Base-by-base conservation (phyloP, 805 yeast genomes). In the Ogataea siamensis region DNA sequence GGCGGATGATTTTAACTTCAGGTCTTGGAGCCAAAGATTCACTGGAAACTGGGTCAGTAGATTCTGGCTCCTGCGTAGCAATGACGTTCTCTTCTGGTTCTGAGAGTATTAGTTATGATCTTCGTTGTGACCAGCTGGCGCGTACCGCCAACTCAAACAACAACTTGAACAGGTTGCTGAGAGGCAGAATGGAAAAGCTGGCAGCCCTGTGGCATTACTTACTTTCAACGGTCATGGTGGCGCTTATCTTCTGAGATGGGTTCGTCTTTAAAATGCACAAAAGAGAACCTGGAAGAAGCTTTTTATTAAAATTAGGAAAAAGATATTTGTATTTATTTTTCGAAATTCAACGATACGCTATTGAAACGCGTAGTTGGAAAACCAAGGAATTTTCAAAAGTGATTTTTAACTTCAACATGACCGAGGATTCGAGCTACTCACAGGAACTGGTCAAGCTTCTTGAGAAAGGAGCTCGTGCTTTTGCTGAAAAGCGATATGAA, bases 401-500 rank as follows among this genome's bases (percentile, higher is more conserved):
- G 16, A 17, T 11, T 10, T 24, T 10, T 19, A 12, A 4, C 32
- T 23, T 19, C 4, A 12, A 11, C 4, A 41, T 41, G 45, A 12
- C 39, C 12, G 39, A 32, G 13, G 22, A 37, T 18, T 16, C 39
- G 12, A 19, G 47, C 13, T 70, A 68, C 41, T 56, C 73, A 1
- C 53, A 57, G 5, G 74, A 73, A 29, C 60, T 82, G 19, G 62
- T 64, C 32, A 63, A 64, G 27, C 54, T 81, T 14, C 60, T 85
- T 5, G 69, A 74, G 4, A 74, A 74, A 17, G 96, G 87, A 2
- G 74, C 84, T 5, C 72, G 75, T 50, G 67, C 73, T 2, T 81
- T 76, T 54, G 85, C 88, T 0, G 65, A 71, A 11, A 81, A 78
- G 53, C 70, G 80, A 29, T 86, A 67, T 55, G 89, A 80, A 21